Conservation (phyloP, 2,329 filamentous ascomycete genomes). For the Xylaria sp. region DNA sequence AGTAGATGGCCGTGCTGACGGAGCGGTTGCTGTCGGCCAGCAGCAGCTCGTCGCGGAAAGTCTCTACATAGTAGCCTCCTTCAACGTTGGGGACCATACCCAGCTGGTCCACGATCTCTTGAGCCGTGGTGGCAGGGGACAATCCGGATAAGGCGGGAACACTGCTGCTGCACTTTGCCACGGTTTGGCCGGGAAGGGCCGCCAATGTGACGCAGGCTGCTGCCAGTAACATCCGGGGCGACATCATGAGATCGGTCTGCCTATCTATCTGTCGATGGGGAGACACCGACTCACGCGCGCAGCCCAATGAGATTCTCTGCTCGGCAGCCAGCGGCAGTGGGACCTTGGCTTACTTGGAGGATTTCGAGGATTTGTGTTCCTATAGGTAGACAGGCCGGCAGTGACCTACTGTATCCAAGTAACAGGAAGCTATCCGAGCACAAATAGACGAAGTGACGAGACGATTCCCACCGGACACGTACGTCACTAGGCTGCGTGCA, state of each 20-base stretch:
- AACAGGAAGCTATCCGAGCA: neutral
- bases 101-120: slow-evolving; percentile 52
- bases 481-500: slow-evolving; percentile 4
- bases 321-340: neutral
- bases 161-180: neutral
- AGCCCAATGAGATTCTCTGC: neutral
- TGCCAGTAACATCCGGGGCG: slow-evolving; percentile 6
- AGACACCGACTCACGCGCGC: neutral
- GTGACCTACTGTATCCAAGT: neutral
- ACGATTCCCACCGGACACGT: neutral
- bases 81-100: slow-evolving; percentile 53
- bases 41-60: slow-evolving; percentile 49
- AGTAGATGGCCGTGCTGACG: slow-evolving; percentile 59
- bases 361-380: neutral
- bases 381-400: neutral
- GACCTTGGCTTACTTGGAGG: neutral
- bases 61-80: slow-evolving; percentile 57
- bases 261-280: neutral
- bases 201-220: slow-evolving; percentile 20
- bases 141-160: neutral
- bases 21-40: slow-evolving; percentile 44
- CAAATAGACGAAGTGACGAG: neutral
- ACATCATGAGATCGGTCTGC: slow-evolving; percentile 6
- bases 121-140: slow-evolving; percentile 41
- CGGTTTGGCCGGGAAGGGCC: slow-evolving; percentile 4